Conservation (phyloP, 2,329 filamentous ascomycete genomes). For the Plenodomus tracheiphilus region DNA sequence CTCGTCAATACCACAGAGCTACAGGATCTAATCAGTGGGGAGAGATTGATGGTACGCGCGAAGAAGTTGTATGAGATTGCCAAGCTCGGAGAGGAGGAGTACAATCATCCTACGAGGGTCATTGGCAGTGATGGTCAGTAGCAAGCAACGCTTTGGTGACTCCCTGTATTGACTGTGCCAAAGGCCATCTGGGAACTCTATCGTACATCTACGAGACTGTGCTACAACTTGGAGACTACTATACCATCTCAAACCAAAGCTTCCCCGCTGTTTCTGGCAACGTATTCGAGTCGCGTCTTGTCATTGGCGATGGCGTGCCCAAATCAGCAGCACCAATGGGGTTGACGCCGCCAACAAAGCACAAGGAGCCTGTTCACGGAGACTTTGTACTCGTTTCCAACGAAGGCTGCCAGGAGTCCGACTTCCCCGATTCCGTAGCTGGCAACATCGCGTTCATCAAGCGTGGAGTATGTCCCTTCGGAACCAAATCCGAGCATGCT, state of each 20-base stretch:
- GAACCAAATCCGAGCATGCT: slow-evolving; percentile 70
- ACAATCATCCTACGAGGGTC: slow-evolving; percentile 49
- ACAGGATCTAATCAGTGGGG: slow-evolving; percentile 41
- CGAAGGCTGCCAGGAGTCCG: slow-evolving; percentile 45
- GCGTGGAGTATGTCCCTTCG: slow-evolving; percentile 74
- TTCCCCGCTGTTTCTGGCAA: slow-evolving; percentile 42
- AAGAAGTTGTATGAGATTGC: slow-evolving; percentile 47
- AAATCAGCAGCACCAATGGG: slow-evolving; percentile 42
- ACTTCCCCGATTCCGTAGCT: slow-evolving; percentile 63
- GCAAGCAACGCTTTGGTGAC: slow-evolving; percentile 13
- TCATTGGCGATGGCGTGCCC: slow-evolving; percentile 38
- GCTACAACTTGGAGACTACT: slow-evolving; percentile 45
- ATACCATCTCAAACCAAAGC: slow-evolving; percentile 43
- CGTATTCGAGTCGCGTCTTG: slow-evolving; percentile 42
- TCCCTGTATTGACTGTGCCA: slow-evolving; percentile 10
- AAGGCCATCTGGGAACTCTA: slow-evolving; percentile 41
- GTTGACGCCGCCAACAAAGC: slow-evolving; percentile 41
- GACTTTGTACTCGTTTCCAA: slow-evolving; percentile 40
- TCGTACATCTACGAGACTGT: slow-evolving; percentile 46
- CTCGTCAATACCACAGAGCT: slow-evolving; percentile 41
- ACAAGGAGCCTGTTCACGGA: slow-evolving; percentile 43
- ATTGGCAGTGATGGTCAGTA: slow-evolving; percentile 41
- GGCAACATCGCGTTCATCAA: slow-evolving; percentile 73
- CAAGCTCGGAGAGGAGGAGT: slow-evolving; percentile 47
- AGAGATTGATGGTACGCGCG: slow-evolving; percentile 36